phyloP scores from a whole-genome alignment of 345 rosid species.

The Ailanthus altissimus region DNA sequence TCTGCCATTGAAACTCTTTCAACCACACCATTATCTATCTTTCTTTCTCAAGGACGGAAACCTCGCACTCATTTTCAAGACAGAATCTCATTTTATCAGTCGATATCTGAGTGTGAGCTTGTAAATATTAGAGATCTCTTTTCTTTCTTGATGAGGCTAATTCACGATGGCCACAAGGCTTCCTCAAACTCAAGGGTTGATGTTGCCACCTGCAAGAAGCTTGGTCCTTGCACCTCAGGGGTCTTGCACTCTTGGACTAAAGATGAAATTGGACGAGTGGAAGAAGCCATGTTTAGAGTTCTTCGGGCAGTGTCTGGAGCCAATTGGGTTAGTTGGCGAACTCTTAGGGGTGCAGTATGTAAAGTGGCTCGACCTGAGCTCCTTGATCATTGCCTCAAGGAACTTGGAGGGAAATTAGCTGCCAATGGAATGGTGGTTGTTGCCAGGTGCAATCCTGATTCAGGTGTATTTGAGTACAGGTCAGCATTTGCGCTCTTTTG shows the following conservation, averaged over 20 bases:
- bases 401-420: slow-evolving; percentile 47
- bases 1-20: slow-evolving; percentile 53
- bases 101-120: slow-evolving; percentile 52
- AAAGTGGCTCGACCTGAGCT: slow-evolving; percentile 52
- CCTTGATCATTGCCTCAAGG: slow-evolving; percentile 61
- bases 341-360: slow-evolving; percentile 62
- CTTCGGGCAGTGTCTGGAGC: slow-evolving; percentile 59
- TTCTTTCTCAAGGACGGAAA: slow-evolving; percentile 37
- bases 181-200: slow-evolving; percentile 32
- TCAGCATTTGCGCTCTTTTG: slow-evolving; percentile 15
- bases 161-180: slow-evolving; percentile 43
- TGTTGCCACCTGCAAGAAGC: slow-evolving; percentile 34
- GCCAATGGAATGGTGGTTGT: slow-evolving; percentile 49
- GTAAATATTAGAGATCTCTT: slow-evolving; percentile 55
- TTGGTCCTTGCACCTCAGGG: slow-evolving; percentile 10
- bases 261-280: slow-evolving; percentile 47
- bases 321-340: slow-evolving; percentile 63
- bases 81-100: slow-evolving; percentile 46
- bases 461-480: slow-evolving; percentile 63
- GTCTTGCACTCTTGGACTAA: slow-evolving; percentile 41
- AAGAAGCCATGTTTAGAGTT: slow-evolving; percentile 62
- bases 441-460: slow-evolving; percentile 44
- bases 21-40: slow-evolving; percentile 39
- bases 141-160: slow-evolving; percentile 45
- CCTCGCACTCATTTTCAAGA: slow-evolving; percentile 41